A percentile compares a stretch with the other conserved stretches of the same genome.
phyloP scores from a whole-genome alignment of 257 asterid genomes.

The Gentiana dahurica region DNA sequence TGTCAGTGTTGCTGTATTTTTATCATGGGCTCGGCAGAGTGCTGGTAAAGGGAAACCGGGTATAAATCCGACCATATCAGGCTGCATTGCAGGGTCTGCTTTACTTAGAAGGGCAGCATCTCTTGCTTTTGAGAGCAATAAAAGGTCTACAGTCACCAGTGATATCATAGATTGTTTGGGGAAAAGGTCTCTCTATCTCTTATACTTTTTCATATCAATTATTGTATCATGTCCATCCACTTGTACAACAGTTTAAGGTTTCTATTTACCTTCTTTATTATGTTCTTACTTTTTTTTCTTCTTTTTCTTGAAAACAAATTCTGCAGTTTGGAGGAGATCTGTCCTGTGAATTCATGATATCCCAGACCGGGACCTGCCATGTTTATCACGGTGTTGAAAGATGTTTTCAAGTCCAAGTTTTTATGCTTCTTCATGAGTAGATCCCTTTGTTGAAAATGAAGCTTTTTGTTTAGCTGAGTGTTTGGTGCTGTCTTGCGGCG shows the following conservation, averaged over 20 bases:
- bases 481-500: neutral
- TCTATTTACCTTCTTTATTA: neutral
- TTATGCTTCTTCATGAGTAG: neutral
- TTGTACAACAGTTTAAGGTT: neutral
- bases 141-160: conserved; percentile 74
- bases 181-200: conserved; percentile 8
- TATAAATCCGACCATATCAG: conserved; percentile 48
- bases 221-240: no score
- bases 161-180: conserved; percentile 89
- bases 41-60: conserved; percentile 24
- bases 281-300: no score
- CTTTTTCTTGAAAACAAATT: neutral
- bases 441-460: neutral
- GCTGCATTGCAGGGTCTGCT: conserved; percentile 73
- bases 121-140: conserved; percentile 54
- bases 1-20: conserved; percentile 71
- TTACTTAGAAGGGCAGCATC: conserved; percentile 78
- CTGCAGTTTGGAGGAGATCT: conserved; percentile 75
- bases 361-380: neutral
- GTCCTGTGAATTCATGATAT: conserved; percentile 29
- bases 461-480: neutral
- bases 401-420: neutral
- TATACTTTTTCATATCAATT: no score
- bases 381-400: neutral
- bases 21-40: conserved; percentile 68